phyloP scores from a whole-genome alignment of 2,329 filamentous ascomycete genomes.

The Venturia aucupariae region DNA sequence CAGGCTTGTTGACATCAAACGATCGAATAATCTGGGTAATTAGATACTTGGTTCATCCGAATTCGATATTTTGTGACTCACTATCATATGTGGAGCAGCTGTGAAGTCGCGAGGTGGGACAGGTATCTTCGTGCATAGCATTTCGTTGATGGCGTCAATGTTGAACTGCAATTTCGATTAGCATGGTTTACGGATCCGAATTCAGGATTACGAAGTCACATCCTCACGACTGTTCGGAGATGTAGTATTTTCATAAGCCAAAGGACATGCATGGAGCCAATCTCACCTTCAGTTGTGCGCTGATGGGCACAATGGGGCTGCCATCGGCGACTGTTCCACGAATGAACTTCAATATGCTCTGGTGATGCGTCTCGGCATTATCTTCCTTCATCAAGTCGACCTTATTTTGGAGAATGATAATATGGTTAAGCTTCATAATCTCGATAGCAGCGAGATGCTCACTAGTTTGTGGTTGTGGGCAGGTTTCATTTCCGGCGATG shows the following conservation, averaged over 20 bases:
- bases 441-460: conserved; percentile 98
- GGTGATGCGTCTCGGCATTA: conserved; percentile 84
- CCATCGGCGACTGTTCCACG: conserved; percentile 93
- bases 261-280: too few relatives aligned
- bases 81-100: too few relatives aligned
- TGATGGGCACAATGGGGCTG: conserved; percentile 90
- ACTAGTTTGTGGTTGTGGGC: conserved; percentile 95
- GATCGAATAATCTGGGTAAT: conserved; percentile 67
- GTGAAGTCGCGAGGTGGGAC: conserved; percentile 46
- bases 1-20: conserved; percentile 99
- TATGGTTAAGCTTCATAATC: conserved; percentile 99
- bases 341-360: conserved; percentile 97
- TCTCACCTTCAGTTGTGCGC: conserved; percentile 72
- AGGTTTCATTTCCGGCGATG: conserved; percentile 54
- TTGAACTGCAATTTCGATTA: conserved; percentile 50
- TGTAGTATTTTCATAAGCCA: too few relatives aligned
- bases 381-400: conserved; percentile 98
- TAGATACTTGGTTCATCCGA: background rate
- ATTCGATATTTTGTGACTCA: too few relatives aligned
- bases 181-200: too few relatives aligned
- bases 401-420: conserved; percentile 99
- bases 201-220: too few relatives aligned
- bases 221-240: too few relatives aligned
- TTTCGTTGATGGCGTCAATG: conserved; percentile 95
- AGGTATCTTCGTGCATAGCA: conserved; percentile 90